phyloP scores from a whole-genome alignment of 78 protist species.

The Mantamonas sphyraenae region DNA sequence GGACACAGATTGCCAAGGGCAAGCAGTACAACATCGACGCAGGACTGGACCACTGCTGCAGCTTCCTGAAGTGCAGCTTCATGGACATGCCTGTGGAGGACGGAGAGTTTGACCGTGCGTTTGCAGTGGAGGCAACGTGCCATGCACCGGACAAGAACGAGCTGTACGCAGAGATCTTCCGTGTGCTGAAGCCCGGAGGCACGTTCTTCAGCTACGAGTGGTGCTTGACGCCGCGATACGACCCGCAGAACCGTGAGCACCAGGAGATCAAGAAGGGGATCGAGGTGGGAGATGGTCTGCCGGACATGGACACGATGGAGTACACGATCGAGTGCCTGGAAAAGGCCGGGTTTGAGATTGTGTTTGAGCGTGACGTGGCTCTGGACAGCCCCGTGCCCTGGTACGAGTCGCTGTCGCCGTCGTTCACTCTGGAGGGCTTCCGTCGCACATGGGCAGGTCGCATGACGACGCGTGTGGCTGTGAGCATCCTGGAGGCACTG shows the following conservation, averaged over 20 bases:
- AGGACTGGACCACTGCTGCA: background rate
- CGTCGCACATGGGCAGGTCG: conserved; percentile 22
- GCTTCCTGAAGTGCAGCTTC: conserved; percentile 24
- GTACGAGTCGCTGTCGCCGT: conserved; percentile 34
- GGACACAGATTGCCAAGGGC: background rate
- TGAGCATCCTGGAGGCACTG: background rate
- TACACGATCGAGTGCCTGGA: background rate
- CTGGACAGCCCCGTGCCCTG: conserved; percentile 10
- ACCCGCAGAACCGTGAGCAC: conserved; percentile 14
- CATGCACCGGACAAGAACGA: conserved; percentile 37
- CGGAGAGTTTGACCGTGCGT: conserved; percentile 18
- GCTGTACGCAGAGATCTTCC: conserved; percentile 21
- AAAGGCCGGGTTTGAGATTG: conserved; percentile 2
- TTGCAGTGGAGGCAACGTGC: conserved; percentile 53
- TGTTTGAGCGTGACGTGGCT: background rate
- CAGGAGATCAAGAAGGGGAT: background rate
- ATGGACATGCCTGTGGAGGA: conserved; percentile 10
- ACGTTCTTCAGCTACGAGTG: conserved; percentile 20
- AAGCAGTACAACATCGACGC: background rate
- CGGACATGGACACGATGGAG: background rate
- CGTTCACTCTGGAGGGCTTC: conserved; percentile 2
- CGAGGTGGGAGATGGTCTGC: conserved; percentile 24
- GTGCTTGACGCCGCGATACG: conserved; percentile 26
- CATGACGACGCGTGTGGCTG: background rate
- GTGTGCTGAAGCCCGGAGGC: conserved; percentile 50